Percentiles rank a stretch among this genome's conserved stretches.
These are phyloP conservation scores for Reticulascus tulasneorum DNA, from an alignment of 2,329 filamentous ascomycete species.

Conservation along the genomic window DNA sequence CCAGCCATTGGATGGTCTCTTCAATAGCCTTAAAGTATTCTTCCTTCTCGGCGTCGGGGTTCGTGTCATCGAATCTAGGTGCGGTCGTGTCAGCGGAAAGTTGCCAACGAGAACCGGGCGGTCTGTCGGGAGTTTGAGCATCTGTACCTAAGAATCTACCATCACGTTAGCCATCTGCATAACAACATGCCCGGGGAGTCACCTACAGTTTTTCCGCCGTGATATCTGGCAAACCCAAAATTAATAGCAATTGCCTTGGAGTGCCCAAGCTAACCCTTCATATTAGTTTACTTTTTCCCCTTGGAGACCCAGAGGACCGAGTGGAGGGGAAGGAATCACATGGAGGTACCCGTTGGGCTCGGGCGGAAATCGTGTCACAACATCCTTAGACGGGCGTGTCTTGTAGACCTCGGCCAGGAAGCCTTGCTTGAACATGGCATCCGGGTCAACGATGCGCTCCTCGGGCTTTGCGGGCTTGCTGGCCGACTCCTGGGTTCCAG, in stretches of 20 bases:
- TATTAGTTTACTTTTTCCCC: no score
- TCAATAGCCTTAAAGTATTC: constrained; percentile 85
- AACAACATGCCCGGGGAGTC: no score
- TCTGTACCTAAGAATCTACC: no score
- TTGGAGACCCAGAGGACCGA: constrained; percentile 4
- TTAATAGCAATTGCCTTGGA: constrained; percentile 95
- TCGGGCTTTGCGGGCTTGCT: constrained; percentile 34
- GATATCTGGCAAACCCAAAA: constrained; percentile 86
- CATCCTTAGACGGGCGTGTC: constrained; percentile 57
- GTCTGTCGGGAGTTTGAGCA: no score
- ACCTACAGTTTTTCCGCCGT: constrained; percentile 62
- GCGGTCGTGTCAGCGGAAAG: no score
- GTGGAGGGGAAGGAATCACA: background rate
- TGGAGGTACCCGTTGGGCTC: constrained; percentile 93
- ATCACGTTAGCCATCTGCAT: no score
- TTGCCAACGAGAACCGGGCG: no score
- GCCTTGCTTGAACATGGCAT: constrained; percentile 76
- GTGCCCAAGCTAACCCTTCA: constrained; percentile 88
- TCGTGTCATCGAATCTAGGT: constrained; percentile 91
- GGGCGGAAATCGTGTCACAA: constrained; percentile 72
- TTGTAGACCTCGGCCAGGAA: constrained; percentile 72
- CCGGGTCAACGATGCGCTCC: constrained; percentile 44
- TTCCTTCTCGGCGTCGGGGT: constrained; percentile 89
- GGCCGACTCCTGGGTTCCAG: constrained; percentile 22
- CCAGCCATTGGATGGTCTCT: constrained; percentile 83